Conservation (phyloP, 805 yeast genomes). For the Metschnikowia lochheadii region DNA sequence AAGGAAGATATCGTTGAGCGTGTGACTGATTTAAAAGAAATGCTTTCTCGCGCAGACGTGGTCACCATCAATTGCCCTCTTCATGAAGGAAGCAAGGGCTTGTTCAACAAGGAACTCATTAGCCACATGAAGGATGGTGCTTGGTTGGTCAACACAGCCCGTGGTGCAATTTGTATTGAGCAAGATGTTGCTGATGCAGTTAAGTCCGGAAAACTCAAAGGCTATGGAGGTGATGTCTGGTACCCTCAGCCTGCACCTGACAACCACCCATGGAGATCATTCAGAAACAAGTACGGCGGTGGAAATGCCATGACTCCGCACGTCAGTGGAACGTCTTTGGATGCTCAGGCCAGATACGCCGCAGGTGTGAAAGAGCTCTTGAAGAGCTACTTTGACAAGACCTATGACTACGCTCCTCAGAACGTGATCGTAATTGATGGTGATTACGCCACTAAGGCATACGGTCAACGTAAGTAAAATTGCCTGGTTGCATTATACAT, state of each 20-base stretch:
- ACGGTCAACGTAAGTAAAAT: slow-evolving; percentile 47
- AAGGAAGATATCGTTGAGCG: slow-evolving; percentile 50
- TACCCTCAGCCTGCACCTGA: slow-evolving; percentile 78
- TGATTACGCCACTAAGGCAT: slow-evolving; percentile 67
- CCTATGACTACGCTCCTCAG: slow-evolving; percentile 67
- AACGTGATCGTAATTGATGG: slow-evolving; percentile 72
- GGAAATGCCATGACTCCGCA: slow-evolving; percentile 89
- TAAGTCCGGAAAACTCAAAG: slow-evolving; percentile 61
- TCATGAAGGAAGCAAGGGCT: slow-evolving; percentile 63
- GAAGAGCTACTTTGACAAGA: slow-evolving; percentile 57
- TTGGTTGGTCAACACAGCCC: slow-evolving; percentile 72
- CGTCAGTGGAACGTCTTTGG: slow-evolving; percentile 73
- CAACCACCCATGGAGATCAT: slow-evolving; percentile 72
- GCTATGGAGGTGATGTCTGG: slow-evolving; percentile 88
- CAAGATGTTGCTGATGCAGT: slow-evolving; percentile 76
- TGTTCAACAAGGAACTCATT: slow-evolving; percentile 61
- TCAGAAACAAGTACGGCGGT: slow-evolving; percentile 55
- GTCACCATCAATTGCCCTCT: slow-evolving; percentile 77
- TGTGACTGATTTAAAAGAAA: slow-evolving; percentile 56
- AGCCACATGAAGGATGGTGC: slow-evolving; percentile 72
- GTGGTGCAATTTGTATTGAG: slow-evolving; percentile 74
- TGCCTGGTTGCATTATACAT: background rate
- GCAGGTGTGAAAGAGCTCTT: slow-evolving; percentile 64
- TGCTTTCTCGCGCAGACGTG: slow-evolving; percentile 64
- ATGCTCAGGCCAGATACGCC: slow-evolving; percentile 75